These are phyloP conservation scores for Cyclotella sp. DNA, from an alignment of 108 stramenopile species.

Conservation along the genomic window DNA sequence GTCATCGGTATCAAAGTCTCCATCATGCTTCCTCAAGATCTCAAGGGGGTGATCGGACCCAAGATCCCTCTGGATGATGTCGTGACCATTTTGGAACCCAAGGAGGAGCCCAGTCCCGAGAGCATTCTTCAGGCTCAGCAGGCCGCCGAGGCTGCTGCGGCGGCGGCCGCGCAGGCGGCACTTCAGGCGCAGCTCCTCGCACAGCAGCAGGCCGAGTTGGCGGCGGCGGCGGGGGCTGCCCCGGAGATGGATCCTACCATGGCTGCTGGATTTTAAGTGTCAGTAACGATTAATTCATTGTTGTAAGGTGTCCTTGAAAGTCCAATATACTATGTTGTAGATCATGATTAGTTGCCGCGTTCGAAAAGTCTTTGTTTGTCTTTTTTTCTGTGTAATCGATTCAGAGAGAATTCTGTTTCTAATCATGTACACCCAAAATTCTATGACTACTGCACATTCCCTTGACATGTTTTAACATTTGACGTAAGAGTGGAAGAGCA, in stretches of 20 bases:
- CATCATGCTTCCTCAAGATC: conserved; percentile 99
- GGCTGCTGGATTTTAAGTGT: conserved; percentile 41
- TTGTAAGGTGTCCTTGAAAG: too few species aligned
- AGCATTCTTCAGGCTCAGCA: conserved; percentile 71
- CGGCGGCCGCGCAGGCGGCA: conserved; percentile 45
- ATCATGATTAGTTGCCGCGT: too few species aligned
- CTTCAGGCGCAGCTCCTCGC: conserved; percentile 42
- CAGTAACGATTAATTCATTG: background rate
- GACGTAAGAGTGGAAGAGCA: too few species aligned
- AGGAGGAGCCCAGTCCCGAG: conserved; percentile 83
- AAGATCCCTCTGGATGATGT: conserved; percentile 93
- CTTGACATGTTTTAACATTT: too few species aligned
- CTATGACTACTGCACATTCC: too few species aligned
- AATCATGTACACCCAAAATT: too few species aligned
- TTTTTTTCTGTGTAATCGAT: too few species aligned
- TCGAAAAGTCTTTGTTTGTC: too few species aligned
- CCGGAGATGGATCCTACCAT: conserved; percentile 38
- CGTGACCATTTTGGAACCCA: conserved; percentile 91
- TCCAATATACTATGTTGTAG: too few species aligned
- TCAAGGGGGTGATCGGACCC: conserved; percentile 85
- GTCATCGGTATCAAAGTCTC: conserved; percentile 98
- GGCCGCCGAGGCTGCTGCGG: conserved; percentile 55
- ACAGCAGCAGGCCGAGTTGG: conserved; percentile 33
- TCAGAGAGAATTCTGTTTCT: too few species aligned
- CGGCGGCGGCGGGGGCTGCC: conserved; percentile 28